Conservation (phyloP, 1,284 basidiomycete genomes). For the Erythrobasidium hasegawianum region DNA sequence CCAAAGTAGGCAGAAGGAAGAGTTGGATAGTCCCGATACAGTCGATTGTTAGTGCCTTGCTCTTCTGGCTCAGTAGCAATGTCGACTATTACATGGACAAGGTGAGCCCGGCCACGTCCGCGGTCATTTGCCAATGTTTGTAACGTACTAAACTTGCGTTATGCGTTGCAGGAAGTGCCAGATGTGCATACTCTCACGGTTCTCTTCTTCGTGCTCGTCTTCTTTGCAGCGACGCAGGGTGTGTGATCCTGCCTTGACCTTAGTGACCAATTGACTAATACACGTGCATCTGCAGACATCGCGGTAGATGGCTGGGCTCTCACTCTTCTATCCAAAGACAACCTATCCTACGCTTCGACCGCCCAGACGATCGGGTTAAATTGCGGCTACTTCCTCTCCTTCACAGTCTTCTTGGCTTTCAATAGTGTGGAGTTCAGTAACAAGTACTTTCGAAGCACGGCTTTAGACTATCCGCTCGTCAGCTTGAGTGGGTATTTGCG, state of each 20-base stretch:
- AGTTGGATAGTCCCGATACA: conserved; percentile 99
- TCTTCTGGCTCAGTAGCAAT: conserved; percentile 80
- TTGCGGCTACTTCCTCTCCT: conserved; percentile 91
- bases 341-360: conserved; percentile 92
- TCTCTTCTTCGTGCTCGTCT: conserved; percentile 84
- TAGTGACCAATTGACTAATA: conserved; percentile 36
- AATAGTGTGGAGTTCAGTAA: conserved; percentile 86
- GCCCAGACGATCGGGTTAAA: conserved; percentile 98
- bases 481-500: conserved; percentile 76
- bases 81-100: conserved; percentile 75
- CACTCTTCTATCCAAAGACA: conserved; percentile 90
- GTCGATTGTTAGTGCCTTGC: conserved; percentile 75
- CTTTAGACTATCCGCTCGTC: conserved; percentile 71
- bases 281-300: conserved; percentile 62
- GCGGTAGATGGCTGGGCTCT: conserved; percentile 98
- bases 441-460: conserved; percentile 63
- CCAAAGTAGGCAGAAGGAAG: conserved; percentile 81
- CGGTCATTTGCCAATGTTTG: background rate
- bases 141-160: background rate
- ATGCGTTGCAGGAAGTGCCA: conserved; percentile 62
- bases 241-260: conserved; percentile 41
- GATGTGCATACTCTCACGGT: conserved; percentile 76
- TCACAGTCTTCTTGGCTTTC: conserved; percentile 95
- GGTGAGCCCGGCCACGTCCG: conserved; percentile 55
- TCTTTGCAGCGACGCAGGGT: conserved; percentile 97